Base-by-base conservation (phyloP, 1,139 yeast species). In the Meyerozyma smithsonii region DNA sequence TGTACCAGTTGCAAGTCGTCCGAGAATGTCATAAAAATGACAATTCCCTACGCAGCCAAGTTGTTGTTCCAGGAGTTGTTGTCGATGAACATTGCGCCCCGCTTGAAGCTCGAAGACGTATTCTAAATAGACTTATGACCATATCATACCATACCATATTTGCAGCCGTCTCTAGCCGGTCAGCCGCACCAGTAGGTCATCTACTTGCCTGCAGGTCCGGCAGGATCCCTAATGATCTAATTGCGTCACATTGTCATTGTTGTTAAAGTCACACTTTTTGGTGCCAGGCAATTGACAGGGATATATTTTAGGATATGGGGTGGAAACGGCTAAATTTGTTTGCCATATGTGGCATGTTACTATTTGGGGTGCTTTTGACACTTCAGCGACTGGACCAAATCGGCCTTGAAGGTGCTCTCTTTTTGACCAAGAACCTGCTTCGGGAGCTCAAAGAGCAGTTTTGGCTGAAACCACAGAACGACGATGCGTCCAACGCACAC, bases 1-100 rank as follows among this genome's bases (percentile, higher is more conserved):
- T 92, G 99, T 69, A 85, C 96, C 14, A 78, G 94, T 11, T 92
- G 99, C 72, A 86, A 85, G 65, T 82, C 89, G 47, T 79, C 92
- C 18, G 97, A 90, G 58, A 67, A 80, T 45, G 84, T 92, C 36
- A 84, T 88, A 48, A 86, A 84, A 58, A 90, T 92, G 96, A 90
- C 96, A 3, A 90, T 92, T 56, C 99, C 99, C 4, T 92, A 94
- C 56, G 99, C 98, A 18, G 97, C 97, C 37, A 92, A 92, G 62
- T 72, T 92, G 54, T 69, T 92, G 50, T 92, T 92, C 86, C 97
- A 92, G 65, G 98, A 92, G 61, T 76, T 92, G 53, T 74, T 92
- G 58, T 86, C 96, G 17, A 92, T 92, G 98, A 92, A 92, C 62
- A 92, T 92, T 60, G 97, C 98, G 2, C 98, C 98, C 45, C 77